These are phyloP conservation scores for Lodderomyces metapsilosis DNA, from an alignment of 1,139 yeast species.

Conservation along the genomic window DNA sequence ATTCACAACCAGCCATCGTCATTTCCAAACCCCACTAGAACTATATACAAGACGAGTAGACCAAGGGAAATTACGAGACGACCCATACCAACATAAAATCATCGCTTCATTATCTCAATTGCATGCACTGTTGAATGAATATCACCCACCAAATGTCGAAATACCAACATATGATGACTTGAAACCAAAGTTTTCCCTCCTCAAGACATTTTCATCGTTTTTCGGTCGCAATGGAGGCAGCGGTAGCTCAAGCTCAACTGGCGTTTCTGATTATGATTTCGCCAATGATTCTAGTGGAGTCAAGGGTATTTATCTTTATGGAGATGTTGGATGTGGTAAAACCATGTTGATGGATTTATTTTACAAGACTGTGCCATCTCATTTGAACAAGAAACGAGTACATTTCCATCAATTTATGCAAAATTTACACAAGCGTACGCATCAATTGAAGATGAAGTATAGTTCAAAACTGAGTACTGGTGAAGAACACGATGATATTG, in stretches of 20 bases:
- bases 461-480: constrained; percentile 15
- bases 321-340: constrained; percentile 98
- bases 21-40: constrained; percentile 45
- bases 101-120: constrained; percentile 53
- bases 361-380: constrained; percentile 75
- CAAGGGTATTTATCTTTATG: constrained; percentile 88
- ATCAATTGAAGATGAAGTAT: constrained; percentile 63
- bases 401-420: constrained; percentile 99
- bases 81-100: constrained; percentile 66
- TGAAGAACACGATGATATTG: constrained; percentile 53
- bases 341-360: constrained; percentile 98
- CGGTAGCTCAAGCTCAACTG: neutral
- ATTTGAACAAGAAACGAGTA: constrained; percentile 71
- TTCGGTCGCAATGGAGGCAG: constrained; percentile 21
- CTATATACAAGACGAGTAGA: constrained; percentile 60
- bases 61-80: constrained; percentile 55
- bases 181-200: constrained; percentile 39
- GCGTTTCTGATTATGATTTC: constrained; percentile 4
- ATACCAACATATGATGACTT: constrained; percentile 49
- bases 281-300: constrained; percentile 22
- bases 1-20: neutral
- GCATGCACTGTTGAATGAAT: constrained; percentile 45
- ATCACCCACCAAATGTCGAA: constrained; percentile 55
- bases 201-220: constrained; percentile 35
- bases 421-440: constrained; percentile 82